phyloP scores from a whole-genome alignment of 345 rosid genomes.

The Draba incana region DNA sequence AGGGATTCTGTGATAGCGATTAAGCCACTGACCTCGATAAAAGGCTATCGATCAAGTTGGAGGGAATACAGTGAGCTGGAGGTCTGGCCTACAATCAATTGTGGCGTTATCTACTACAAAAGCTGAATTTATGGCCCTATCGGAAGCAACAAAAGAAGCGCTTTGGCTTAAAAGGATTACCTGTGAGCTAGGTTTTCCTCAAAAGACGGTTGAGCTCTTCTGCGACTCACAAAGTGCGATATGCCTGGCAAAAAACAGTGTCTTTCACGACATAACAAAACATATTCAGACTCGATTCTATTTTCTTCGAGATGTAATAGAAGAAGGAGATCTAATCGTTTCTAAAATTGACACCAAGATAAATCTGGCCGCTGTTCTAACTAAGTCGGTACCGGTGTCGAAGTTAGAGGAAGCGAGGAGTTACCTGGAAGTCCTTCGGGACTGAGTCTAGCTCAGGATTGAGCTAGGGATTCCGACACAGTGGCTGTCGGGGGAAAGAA shows the following conservation, averaged over 20 bases:
- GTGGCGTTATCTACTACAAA: background rate
- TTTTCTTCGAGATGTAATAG: too few relatives aligned
- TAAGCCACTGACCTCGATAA: background rate
- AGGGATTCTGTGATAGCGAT: background rate
- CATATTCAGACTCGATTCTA: background rate
- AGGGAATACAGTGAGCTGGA: background rate
- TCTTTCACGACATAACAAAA: background rate
- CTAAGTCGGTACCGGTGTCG: too few relatives aligned
- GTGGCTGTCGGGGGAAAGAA: too few relatives aligned
- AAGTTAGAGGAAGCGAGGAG: too few relatives aligned
- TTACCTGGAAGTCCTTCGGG: too few relatives aligned
- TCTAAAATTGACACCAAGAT: too few relatives aligned
- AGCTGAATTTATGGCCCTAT: background rate
- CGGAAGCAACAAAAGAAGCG: background rate
- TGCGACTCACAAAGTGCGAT: background rate
- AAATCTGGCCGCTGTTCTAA: too few relatives aligned
- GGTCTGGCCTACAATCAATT: background rate
- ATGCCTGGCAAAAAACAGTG: background rate
- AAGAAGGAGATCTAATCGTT: too few relatives aligned
- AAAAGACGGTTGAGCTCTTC: background rate
- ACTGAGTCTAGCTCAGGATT: too few relatives aligned
- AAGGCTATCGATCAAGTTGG: background rate
- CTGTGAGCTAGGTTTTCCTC: background rate
- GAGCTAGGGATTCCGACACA: too few relatives aligned
- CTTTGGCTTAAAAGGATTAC: background rate